Evolutionary conservation across 2,329 filamentous ascomycete species (phyloP).

Genomic region (Tolypocladium endophyticum): DNA sequence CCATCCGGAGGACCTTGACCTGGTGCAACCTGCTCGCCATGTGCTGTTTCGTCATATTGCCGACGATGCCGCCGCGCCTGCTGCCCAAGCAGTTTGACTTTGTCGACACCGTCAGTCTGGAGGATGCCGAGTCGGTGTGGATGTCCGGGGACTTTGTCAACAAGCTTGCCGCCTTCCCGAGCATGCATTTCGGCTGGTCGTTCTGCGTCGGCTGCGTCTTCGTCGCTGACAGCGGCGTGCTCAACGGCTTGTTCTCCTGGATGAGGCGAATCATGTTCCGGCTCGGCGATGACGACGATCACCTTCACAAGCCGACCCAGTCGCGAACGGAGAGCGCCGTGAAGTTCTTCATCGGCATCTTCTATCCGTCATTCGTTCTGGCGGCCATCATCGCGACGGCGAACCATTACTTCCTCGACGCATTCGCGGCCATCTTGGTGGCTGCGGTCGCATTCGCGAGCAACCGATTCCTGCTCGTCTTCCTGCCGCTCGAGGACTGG

Average conservation of each 20-base stretch:
- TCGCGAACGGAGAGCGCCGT: slow-evolving; percentile 25
- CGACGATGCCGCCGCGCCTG: slow-evolving; percentile 53
- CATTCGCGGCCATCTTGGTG: slow-evolving; percentile 55
- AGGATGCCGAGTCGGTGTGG: slow-evolving; percentile 50
- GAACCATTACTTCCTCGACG: slow-evolving; percentile 65
- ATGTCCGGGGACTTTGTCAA: slow-evolving; percentile 48
- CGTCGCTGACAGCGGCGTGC: slow-evolving; percentile 38
- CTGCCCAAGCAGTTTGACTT: slow-evolving; percentile 52
- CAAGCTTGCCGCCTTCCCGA: slow-evolving; percentile 46
- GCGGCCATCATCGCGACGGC: slow-evolving; percentile 60
- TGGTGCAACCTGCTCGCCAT: slow-evolving; percentile 53
- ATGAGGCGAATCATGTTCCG: not conserved
- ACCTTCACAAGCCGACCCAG: not conserved
- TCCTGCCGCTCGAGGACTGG: slow-evolving; percentile 57
- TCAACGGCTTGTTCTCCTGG: slow-evolving; percentile 21
- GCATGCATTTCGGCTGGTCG: slow-evolving; percentile 45
- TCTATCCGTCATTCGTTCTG: slow-evolving; percentile 56
- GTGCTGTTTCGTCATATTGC: slow-evolving; percentile 50
- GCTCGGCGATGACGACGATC: not conserved
- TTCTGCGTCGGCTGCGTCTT: slow-evolving; percentile 42
- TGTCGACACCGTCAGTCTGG: slow-evolving; percentile 47
- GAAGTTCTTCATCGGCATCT: slow-evolving; percentile 38
- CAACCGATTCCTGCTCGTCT: slow-evolving; percentile 46
- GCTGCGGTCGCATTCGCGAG: slow-evolving; percentile 53
- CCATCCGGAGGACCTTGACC: slow-evolving; percentile 36